These are phyloP conservation scores for Pterocarpus macrocarpus DNA, from an alignment of 306 rosid species.

Conservation along the genomic window DNA sequence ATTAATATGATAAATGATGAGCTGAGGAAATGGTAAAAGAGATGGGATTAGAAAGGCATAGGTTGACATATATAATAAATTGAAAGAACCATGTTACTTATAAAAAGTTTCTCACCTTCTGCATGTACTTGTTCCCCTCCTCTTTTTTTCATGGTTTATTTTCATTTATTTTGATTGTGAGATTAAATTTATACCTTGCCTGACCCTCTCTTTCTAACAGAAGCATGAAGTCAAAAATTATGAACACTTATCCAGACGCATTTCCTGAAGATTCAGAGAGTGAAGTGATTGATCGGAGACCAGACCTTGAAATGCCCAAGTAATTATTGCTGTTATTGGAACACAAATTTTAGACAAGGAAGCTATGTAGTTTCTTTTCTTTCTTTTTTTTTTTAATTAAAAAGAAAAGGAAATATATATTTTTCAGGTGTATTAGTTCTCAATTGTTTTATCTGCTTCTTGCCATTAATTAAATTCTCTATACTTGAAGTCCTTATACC, in stretches of 20 bases:
- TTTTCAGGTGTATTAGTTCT: background rate
- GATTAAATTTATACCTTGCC: constrained; percentile 3
- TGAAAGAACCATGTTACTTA: background rate
- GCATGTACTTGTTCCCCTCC: background rate
- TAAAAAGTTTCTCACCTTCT: background rate
- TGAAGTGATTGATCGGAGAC: constrained; percentile 75
- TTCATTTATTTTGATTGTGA: constrained; percentile 1
- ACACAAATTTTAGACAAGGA: constrained; percentile 14
- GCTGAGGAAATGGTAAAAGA: background rate
- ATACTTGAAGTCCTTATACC: background rate
- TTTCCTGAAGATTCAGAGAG: constrained; percentile 67
- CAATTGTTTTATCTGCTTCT: background rate
- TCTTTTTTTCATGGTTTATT: background rate
- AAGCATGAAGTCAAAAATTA: constrained; percentile 83
- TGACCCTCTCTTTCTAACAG: constrained; percentile 51
- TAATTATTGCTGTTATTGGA: constrained; percentile 38
- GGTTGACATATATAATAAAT: background rate
- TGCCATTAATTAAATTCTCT: background rate
- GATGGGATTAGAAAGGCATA: constrained; percentile 8
- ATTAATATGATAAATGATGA: constrained; percentile 9
- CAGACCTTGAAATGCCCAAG: constrained; percentile 88
- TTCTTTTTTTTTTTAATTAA: too few species aligned
- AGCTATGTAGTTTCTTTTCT: background rate
- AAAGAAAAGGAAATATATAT: background rate
- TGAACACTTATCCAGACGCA: constrained; percentile 84